Conservation (phyloP, 2,329 filamentous ascomycete genomes). For the Thielaviopsis populi region DNA sequence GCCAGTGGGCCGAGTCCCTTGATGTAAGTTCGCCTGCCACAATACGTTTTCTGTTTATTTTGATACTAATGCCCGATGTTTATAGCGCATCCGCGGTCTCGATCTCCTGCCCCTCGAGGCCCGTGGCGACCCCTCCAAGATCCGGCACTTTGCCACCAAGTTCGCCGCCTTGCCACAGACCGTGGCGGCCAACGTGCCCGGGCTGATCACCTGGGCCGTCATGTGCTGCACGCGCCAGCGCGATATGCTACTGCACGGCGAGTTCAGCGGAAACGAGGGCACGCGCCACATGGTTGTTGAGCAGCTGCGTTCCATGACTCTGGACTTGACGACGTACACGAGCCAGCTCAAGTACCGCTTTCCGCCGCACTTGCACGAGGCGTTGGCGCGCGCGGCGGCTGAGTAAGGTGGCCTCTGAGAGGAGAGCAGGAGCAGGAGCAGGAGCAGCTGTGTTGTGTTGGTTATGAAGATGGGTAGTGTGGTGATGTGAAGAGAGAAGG, state of each 20-base stretch:
- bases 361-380: constrained; percentile 75
- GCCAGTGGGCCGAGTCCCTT: constrained; percentile 41
- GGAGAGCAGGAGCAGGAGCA: neutral
- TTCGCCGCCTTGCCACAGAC: constrained; percentile 67
- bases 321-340: constrained; percentile 87
- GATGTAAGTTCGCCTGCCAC: constrained; percentile 34
- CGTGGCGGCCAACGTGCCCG: constrained; percentile 77
- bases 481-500: too few relatives aligned
- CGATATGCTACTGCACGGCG: constrained; percentile 50
- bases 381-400: constrained; percentile 64
- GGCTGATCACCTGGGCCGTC: constrained; percentile 87
- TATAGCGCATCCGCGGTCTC: constrained; percentile 55
- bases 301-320: constrained; percentile 61
- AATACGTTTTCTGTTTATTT: neutral
- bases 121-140: constrained; percentile 56
- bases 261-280: constrained; percentile 59
- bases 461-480: too few relatives aligned
- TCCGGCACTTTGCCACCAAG: constrained; percentile 65
- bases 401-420: constrained; percentile 32
- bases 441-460: neutral
- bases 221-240: constrained; percentile 69
- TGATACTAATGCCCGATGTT: constrained; percentile 1
- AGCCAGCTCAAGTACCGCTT: constrained; percentile 79
- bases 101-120: constrained; percentile 69
- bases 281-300: constrained; percentile 50